A percentile compares a stretch with the other conserved stretches of the same genome.
phyloP scores from a whole-genome alignment of 805 yeast species.

The Candida peoriensis region DNA sequence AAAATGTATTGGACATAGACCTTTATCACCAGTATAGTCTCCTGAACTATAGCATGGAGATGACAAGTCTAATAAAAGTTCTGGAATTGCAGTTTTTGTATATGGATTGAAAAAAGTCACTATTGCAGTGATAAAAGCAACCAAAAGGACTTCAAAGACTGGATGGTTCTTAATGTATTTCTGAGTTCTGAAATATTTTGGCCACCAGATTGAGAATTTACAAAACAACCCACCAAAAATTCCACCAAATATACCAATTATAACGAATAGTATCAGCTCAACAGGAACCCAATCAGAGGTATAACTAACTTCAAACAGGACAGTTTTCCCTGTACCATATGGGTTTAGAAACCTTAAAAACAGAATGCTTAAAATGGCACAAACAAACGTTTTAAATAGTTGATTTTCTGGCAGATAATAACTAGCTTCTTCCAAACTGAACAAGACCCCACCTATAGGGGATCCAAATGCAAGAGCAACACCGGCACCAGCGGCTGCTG shows the following conservation, averaged over 20 bases:
- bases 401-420: conserved; percentile 51
- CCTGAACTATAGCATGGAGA: conserved; percentile 36
- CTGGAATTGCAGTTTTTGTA: conserved; percentile 44
- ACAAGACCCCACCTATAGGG: conserved; percentile 55
- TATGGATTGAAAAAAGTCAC: conserved; percentile 44
- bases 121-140: conserved; percentile 41
- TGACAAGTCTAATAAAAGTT: conserved; percentile 44
- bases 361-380: conserved; percentile 49
- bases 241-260: conserved; percentile 51
- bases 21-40: conserved; percentile 13
- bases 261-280: conserved; percentile 40
- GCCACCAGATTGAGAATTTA: conserved; percentile 38
- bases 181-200: conserved; percentile 30
- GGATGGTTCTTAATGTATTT: conserved; percentile 34
- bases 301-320: conserved; percentile 46
- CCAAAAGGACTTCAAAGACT: conserved; percentile 37
- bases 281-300: conserved; percentile 46
- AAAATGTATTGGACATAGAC: conserved; percentile 24
- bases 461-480: conserved; percentile 59
- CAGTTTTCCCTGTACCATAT: conserved; percentile 56
- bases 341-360: conserved; percentile 51
- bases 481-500: conserved; percentile 55
- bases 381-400: conserved; percentile 47
- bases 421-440: conserved; percentile 52
- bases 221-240: conserved; percentile 47